A percentile compares a stretch with the other conserved stretches of the same genome.
Conservation (phyloP, 352 stramenopile genomes). For the Globisporangium apiculatum region DNA sequence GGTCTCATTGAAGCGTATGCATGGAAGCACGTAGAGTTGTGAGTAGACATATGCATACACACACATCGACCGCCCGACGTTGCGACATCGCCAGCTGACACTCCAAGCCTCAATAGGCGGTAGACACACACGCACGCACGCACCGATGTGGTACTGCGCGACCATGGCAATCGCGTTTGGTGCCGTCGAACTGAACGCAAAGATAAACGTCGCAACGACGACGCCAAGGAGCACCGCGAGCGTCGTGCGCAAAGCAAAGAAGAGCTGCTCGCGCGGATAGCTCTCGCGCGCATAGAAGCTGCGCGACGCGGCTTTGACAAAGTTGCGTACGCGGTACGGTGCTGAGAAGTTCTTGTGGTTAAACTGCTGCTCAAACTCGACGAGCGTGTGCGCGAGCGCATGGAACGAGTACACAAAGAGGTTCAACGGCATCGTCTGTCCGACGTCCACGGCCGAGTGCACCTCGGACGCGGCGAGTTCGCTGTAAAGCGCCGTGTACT, state of each 20-base stretch:
- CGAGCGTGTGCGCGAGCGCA: conserved; percentile 49
- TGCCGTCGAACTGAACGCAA: conserved; percentile 55
- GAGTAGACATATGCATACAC: background rate
- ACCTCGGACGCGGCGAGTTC: conserved; percentile 14
- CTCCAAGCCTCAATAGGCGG: too few species aligned
- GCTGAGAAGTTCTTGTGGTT: conserved; percentile 67
- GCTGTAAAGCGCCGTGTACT: conserved; percentile 51
- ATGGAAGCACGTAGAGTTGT: background rate
- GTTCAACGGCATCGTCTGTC: too few species aligned
- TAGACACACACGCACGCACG: background rate
- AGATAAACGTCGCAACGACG: conserved; percentile 65
- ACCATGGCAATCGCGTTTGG: conserved; percentile 70
- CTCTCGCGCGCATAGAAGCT: too few species aligned
- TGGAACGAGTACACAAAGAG: conserved; percentile 75
- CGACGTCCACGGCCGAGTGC: too few species aligned
- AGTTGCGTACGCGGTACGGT: too few species aligned
- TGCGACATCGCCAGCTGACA: too few species aligned
- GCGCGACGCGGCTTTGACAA: too few species aligned
- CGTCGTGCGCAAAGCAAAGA: conserved; percentile 42
- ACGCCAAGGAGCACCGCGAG: conserved; percentile 47
- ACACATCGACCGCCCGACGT: too few species aligned
- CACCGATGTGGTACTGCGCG: conserved; percentile 50
- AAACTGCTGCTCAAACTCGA: conserved; percentile 59
- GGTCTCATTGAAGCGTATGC: background rate
- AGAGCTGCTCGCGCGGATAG: too few species aligned